Conservation (phyloP, 331 rosid genomes). For the Arachis monticola region DNA sequence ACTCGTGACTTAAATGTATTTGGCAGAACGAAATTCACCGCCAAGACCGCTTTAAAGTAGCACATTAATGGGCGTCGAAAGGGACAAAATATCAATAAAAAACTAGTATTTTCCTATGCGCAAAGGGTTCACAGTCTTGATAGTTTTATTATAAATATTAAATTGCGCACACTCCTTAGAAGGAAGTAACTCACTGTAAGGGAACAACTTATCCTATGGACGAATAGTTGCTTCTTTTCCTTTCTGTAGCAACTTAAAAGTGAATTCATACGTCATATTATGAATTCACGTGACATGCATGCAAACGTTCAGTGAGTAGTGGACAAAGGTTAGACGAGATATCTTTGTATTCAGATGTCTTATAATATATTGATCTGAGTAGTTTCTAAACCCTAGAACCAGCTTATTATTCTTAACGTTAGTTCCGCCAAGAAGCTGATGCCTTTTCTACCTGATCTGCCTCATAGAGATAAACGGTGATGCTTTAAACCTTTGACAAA, state of each 20-base stretch:
- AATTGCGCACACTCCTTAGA: background rate
- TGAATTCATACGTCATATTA: background rate
- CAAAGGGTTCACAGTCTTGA: background rate
- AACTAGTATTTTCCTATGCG: background rate
- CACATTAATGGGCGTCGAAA: background rate
- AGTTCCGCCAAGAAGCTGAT: background rate
- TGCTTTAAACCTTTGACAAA: background rate
- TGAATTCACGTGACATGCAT: background rate
- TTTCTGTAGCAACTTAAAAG: conserved; percentile 4
- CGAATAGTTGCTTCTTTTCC: background rate
- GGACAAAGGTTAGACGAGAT: background rate
- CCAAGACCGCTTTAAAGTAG: conserved; percentile 7
- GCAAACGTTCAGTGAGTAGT: background rate
- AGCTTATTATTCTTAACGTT: conserved; percentile 7
- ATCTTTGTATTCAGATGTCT: background rate
- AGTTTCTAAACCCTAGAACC: conserved; percentile 31
- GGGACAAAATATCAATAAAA: background rate
- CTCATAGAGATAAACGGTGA: background rate
- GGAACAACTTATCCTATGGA: background rate
- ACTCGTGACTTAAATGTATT: background rate
- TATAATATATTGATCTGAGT: background rate
- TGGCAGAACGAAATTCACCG: conserved; percentile 22
- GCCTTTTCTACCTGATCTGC: conserved; percentile 1
- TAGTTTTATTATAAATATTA: background rate
- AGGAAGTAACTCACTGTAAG: background rate